Base-by-base conservation (phyloP, 2,329 filamentous ascomycete genomes). In the Talaromyces sp. region DNA sequence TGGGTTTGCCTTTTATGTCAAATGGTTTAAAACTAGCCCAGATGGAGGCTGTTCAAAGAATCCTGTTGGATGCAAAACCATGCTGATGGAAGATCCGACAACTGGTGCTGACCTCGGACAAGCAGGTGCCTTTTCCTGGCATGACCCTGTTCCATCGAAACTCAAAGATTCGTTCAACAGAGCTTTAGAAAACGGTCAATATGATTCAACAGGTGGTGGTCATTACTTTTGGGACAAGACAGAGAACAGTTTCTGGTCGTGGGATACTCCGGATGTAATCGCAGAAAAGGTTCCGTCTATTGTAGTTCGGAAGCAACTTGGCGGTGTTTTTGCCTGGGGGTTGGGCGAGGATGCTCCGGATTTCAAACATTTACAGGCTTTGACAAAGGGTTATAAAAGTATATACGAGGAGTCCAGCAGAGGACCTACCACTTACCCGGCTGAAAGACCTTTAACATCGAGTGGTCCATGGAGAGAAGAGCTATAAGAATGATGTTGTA, bases 1-100 rank as follows among this genome's bases (percentile, higher is more conserved):
- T 4, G 86, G 86, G 1, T 80, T 89, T 60, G 85, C 84, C n/a
- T 88, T 86, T 70, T 89, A 88, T 71, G 81, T 84, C 35, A 89
- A 88, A 71, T 88, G 80, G 80, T 87, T 85, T 73, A 75, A 79
- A 69, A 84, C 82, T n/a, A 66, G 73, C 43, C 71, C 73, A 10
- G 69, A 77, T 2, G 78, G 75, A 31, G 74, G 78, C 27, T 60
- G 58, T 52, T 46, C 35, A 8, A 65, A 70, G 0, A 63, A 75
- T 17, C 77, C 82, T 1, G 67, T 86, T 13, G 82, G 80, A 2
- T 88, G 86, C 67, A 78, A 80, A 46, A 85, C 84, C 1, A 77
- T 77, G 4, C 61, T 78, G 6, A 80, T 87, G 50, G 86, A 89
- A 74, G 81, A 87, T 65, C 82, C 82, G 1, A 68, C 75, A 4